Percentiles rank a stretch among this genome's conserved stretches.
phyloP scores from a whole-genome alignment of 1,284 basidiomycete genomes.

The Sanghuangporus baumii region DNA sequence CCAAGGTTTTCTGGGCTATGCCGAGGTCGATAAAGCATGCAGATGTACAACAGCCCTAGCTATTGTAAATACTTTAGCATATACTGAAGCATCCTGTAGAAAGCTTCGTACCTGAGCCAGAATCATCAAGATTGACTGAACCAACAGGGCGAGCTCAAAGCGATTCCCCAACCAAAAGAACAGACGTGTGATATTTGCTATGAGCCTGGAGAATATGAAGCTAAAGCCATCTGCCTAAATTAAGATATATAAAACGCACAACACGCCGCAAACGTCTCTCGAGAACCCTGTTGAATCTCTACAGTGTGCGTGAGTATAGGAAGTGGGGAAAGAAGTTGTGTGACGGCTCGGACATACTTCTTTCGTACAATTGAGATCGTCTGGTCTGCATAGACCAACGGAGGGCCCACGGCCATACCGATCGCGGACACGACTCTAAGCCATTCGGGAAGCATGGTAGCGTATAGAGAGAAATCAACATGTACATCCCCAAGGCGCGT shows the following conservation, averaged over 20 bases:
- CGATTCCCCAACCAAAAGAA: slow-evolving; percentile 84
- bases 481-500: background rate
- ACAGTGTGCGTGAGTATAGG: slow-evolving; percentile 21
- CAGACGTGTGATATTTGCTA: slow-evolving; percentile 79
- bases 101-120: slow-evolving; percentile 57
- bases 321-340: slow-evolving; percentile 13
- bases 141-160: slow-evolving; percentile 70
- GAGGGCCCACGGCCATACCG: slow-evolving; percentile 71
- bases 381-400: slow-evolving; percentile 78
- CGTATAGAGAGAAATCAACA: background rate
- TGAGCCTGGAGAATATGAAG: slow-evolving; percentile 39
- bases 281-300: slow-evolving; percentile 85
- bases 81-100: background rate
- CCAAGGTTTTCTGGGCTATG: slow-evolving; percentile 53
- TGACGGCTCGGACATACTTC: slow-evolving; percentile 37
- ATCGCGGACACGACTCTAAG: slow-evolving; percentile 52
- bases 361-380: slow-evolving; percentile 67
- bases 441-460: slow-evolving; percentile 38
- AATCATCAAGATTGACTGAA: slow-evolving; percentile 81
- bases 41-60: slow-evolving; percentile 74
- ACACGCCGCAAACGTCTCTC: slow-evolving; percentile 73
- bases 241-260: slow-evolving; percentile 37
- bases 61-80: slow-evolving; percentile 25
- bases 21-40: slow-evolving; percentile 60
- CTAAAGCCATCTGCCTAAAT: slow-evolving; percentile 11